phyloP scores from a whole-genome alignment of 495 filamentous ascomycete species.

The Aspergillus indologenus region DNA sequence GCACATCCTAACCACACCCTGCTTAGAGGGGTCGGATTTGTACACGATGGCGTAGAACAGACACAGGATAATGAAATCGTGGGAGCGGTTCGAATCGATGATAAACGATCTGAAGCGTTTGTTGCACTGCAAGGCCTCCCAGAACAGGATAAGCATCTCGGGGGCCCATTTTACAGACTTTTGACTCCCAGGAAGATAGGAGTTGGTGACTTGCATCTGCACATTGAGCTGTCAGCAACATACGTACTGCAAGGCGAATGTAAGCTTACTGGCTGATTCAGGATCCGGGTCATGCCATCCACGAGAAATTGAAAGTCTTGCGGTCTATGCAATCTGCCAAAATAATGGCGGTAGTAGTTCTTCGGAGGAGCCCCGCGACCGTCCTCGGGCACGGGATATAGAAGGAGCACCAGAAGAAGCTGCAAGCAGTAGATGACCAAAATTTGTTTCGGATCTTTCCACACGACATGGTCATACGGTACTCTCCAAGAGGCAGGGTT shows the following conservation, averaged over 20 bases:
- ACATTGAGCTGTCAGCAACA: constrained; percentile 1
- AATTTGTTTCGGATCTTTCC: constrained; percentile 88
- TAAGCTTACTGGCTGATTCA: constrained; percentile 75
- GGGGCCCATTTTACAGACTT: constrained; percentile 81
- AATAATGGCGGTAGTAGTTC: constrained; percentile 90
- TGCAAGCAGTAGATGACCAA: constrained; percentile 91
- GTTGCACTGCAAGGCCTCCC: constrained; percentile 97
- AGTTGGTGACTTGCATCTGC: constrained; percentile 76
- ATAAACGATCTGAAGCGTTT: constrained; percentile 96
- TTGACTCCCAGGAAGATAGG: constrained; percentile 87
- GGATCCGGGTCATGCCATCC: constrained; percentile 89
- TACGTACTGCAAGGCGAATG: not conserved
- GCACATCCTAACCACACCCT: constrained; percentile 93
- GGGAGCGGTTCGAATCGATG: constrained; percentile 88
- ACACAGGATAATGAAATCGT: constrained; percentile 89
- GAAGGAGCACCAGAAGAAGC: constrained; percentile 77
- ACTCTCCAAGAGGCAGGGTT: constrained; percentile 94
- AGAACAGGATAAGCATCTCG: constrained; percentile 97
- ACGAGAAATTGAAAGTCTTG: constrained; percentile 98
- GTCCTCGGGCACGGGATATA: constrained; percentile 89
- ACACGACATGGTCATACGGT: constrained; percentile 90
- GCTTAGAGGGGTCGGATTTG: constrained; percentile 79
- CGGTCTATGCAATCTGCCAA: constrained; percentile 85
- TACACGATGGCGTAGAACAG: constrained; percentile 91
- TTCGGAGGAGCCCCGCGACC: constrained; percentile 61